A percentile compares a stretch with the other conserved stretches of the same genome.
Evolutionary conservation across 1,284 basidiomycete genomes (phyloP).

Genomic region (Caloboletus firmus): DNA sequence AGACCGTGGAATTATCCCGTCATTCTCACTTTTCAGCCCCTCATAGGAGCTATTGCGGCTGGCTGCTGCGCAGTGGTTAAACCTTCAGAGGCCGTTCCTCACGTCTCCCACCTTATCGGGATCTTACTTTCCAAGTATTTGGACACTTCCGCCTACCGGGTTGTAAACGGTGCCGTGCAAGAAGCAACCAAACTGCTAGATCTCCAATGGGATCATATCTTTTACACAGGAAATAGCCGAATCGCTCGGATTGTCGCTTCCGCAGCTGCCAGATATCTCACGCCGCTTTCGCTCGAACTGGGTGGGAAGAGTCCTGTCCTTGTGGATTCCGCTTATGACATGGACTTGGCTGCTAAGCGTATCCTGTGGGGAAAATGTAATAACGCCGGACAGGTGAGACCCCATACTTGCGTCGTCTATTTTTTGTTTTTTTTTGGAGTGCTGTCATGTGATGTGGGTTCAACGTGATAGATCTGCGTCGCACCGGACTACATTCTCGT

Average conservation of each 20-base stretch:
- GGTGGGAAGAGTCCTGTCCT: constrained; percentile 69
- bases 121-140: constrained; percentile 64
- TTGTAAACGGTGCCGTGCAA: constrained; percentile 59
- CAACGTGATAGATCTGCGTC: constrained; percentile 50
- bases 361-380: constrained; percentile 57
- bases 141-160: constrained; percentile 46
- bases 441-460: background rate
- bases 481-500: constrained; percentile 66
- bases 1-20: constrained; percentile 61
- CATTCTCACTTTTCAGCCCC: constrained; percentile 48
- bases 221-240: constrained; percentile 41
- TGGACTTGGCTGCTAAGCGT: constrained; percentile 45
- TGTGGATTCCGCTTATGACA: constrained; percentile 49
- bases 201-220: constrained; percentile 61
- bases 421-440: background rate
- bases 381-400: constrained; percentile 49
- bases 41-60: constrained; percentile 62
- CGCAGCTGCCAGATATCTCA: constrained; percentile 65
- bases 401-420: background rate
- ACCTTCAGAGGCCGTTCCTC: constrained; percentile 59
- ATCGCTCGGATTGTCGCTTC: constrained; percentile 61
- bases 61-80: constrained; percentile 61
- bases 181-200: constrained; percentile 53
- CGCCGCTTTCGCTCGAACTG: constrained; percentile 64
- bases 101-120: constrained; percentile 51